These are phyloP conservation scores for Nevesoporus exiguus DNA, from an alignment of 768 basidiomycete genomes.

Conservation along the genomic window DNA sequence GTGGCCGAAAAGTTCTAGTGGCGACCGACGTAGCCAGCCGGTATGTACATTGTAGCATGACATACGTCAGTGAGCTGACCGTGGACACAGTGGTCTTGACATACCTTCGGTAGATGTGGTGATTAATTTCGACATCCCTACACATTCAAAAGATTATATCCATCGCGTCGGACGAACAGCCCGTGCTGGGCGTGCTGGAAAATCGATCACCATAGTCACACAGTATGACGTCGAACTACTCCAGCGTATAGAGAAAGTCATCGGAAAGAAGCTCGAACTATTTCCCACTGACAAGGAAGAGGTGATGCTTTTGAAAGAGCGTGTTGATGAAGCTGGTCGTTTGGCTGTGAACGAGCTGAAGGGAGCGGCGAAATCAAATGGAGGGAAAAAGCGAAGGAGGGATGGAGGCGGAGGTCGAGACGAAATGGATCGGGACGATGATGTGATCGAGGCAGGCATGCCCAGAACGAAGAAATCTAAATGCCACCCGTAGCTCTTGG, in stretches of 20 bases:
- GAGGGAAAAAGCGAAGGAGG: slow-evolving; percentile 49
- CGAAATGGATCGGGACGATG: slow-evolving; percentile 89
- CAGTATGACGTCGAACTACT: slow-evolving; percentile 98
- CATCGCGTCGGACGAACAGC: slow-evolving; percentile 98
- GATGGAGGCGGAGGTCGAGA: slow-evolving; percentile 54
- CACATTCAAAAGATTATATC: slow-evolving; percentile 98
- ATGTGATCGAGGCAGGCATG: slow-evolving; percentile 88
- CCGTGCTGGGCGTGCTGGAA: slow-evolving; percentile 94
- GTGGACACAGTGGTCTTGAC: slow-evolving; percentile 71
- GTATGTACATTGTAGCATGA: slow-evolving; percentile 38
- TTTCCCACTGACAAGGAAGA: slow-evolving; percentile 89
- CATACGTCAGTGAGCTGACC: slow-evolving; percentile 4
- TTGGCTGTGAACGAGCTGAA: slow-evolving; percentile 79
- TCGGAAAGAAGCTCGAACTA: slow-evolving; percentile 87
- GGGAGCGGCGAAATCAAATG: slow-evolving; percentile 58
- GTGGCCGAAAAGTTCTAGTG: slow-evolving; percentile 85
- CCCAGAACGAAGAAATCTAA: slow-evolving; percentile 59
- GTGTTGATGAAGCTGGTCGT: slow-evolving; percentile 83
- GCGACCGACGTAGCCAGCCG: slow-evolving; percentile 97
- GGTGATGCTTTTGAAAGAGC: slow-evolving; percentile 79
- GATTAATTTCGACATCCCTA: slow-evolving; percentile 97
- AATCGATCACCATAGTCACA: slow-evolving; percentile 95
- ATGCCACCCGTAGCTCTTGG: slow-evolving; percentile 35
- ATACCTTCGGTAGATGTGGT: slow-evolving; percentile 95
- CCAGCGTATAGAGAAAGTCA: slow-evolving; percentile 90